phyloP scores from a whole-genome alignment of 2,329 filamentous ascomycete species.

The Colletotrichum magnum region DNA sequence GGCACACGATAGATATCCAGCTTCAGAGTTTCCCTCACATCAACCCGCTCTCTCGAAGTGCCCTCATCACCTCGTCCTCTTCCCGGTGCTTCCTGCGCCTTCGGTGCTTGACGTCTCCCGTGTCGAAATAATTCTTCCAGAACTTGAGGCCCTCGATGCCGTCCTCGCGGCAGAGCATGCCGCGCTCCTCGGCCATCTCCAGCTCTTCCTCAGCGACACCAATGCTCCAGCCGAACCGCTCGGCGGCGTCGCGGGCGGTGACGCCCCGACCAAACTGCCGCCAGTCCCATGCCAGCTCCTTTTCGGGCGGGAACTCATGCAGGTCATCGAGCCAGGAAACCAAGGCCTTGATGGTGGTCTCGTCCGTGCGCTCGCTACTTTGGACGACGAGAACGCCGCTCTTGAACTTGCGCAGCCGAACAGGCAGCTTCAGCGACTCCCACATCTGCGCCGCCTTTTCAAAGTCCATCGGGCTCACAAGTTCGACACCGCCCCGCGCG shows the following conservation, averaged over 20 bases:
- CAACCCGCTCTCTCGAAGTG: conserved; percentile 60
- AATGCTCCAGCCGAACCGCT: conserved; percentile 96
- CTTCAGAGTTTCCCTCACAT: conserved; percentile 41
- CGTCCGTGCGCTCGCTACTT: conserved; percentile 87
- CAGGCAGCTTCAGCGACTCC: conserved; percentile 88
- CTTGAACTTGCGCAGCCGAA: conserved; percentile 89
- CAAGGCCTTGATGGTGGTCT: conserved; percentile 85
- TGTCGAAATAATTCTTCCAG: conserved; percentile 85
- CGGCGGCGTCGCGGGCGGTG: conserved; percentile 89
- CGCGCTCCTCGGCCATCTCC: conserved; percentile 95
- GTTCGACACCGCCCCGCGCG: conserved; percentile 90
- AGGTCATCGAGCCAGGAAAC: conserved; percentile 83
- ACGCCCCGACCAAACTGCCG: conserved; percentile 84
- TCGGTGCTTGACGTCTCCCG: conserved; percentile 53
- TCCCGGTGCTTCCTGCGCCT: conserved; percentile 47
- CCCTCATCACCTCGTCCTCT: conserved; percentile 58
- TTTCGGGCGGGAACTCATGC: conserved; percentile 74
- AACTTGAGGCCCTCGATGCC: conserved; percentile 92
- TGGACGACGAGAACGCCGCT: conserved; percentile 97
- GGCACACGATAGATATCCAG: conserved; percentile 35
- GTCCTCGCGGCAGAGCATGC: conserved; percentile 90
- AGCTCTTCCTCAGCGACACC: conserved; percentile 96
- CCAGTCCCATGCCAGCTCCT: conserved; percentile 83
- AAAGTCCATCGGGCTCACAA: conserved; percentile 93
- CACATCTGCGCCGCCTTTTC: conserved; percentile 90